phyloP scores from a whole-genome alignment of 2,329 filamentous ascomycete genomes.

The Botrytis medusae region DNA sequence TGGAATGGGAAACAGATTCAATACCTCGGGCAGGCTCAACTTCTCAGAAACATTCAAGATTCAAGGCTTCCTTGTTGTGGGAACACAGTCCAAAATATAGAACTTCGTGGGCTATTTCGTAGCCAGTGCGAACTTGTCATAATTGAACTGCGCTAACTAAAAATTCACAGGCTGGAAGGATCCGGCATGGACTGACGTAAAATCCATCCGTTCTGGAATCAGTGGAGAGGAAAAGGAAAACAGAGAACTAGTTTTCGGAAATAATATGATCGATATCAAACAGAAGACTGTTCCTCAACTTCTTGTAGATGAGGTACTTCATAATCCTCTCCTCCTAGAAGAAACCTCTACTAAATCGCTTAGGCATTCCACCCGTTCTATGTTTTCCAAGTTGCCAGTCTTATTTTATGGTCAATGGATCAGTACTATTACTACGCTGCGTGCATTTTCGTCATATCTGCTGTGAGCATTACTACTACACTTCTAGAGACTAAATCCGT shows the following conservation, averaged over 20 bases:
- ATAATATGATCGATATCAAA: constrained; percentile 88
- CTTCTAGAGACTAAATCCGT: constrained; percentile 85
- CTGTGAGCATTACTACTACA: constrained; percentile 86
- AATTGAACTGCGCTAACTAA: not conserved
- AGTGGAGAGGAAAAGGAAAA: constrained; percentile 85
- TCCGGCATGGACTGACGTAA: constrained; percentile 78
- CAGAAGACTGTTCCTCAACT: constrained; percentile 83
- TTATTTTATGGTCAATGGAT: constrained; percentile 92
- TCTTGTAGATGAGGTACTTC: constrained; percentile 76
- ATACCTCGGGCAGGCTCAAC: not conserved
- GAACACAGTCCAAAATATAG: not conserved
- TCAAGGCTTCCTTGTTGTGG: not conserved
- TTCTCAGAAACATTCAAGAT: not conserved
- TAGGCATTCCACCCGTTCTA: constrained; percentile 98
- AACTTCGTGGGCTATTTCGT: not conserved
- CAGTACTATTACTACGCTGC: constrained; percentile 97
- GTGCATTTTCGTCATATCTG: constrained; percentile 92
- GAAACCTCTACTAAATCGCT: constrained; percentile 47
- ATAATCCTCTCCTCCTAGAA: not conserved
- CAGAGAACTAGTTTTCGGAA: constrained; percentile 83
- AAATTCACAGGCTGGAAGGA: constrained; percentile 70
- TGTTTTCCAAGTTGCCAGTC: constrained; percentile 93
- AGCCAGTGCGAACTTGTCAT: not conserved
- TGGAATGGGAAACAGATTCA: no score
- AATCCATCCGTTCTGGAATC: constrained; percentile 72